Percentiles rank a stretch among this genome's conserved stretches.
These are phyloP conservation scores for Leccinum pellstonianum DNA, from an alignment of 768 basidiomycete species.

Conservation along the genomic window DNA sequence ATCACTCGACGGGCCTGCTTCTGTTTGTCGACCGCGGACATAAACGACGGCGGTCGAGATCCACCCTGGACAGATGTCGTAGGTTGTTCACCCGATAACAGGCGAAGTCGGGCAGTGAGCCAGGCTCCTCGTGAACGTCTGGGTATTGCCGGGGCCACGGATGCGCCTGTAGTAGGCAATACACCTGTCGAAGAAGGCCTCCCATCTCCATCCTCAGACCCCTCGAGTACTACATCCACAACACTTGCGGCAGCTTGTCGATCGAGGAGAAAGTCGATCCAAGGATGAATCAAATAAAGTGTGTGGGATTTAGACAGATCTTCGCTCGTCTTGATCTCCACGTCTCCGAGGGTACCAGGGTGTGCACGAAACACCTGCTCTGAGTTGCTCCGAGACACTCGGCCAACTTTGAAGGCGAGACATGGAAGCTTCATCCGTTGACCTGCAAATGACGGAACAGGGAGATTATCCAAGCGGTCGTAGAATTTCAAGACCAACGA, in stretches of 20 bases:
- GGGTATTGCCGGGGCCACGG: neutral
- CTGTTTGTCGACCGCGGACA: neutral
- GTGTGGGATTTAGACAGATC: neutral
- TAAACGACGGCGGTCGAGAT: neutral
- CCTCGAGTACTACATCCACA: neutral
- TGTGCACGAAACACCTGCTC: neutral
- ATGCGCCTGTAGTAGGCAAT: neutral
- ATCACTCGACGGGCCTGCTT: neutral
- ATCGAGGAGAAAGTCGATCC: neutral
- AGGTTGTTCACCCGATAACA: slow-evolving; percentile 2
- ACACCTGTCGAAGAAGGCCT: neutral
- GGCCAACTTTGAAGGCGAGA: neutral
- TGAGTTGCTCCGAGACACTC: neutral
- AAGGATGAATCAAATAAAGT: neutral
- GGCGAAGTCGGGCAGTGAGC: neutral
- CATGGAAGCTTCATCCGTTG: neutral
- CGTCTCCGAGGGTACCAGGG: neutral
- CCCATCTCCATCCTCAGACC: neutral
- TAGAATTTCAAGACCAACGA: neutral
- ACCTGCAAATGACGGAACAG: neutral
- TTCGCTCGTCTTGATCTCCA: neutral
- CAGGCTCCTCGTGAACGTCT: neutral
- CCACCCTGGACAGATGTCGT: neutral
- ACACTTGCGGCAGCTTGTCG: neutral
- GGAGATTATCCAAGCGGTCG: neutral